Evolutionary conservation across 139 green algal species (phyloP).

Genomic region (Coelastrella sp.): DNA sequence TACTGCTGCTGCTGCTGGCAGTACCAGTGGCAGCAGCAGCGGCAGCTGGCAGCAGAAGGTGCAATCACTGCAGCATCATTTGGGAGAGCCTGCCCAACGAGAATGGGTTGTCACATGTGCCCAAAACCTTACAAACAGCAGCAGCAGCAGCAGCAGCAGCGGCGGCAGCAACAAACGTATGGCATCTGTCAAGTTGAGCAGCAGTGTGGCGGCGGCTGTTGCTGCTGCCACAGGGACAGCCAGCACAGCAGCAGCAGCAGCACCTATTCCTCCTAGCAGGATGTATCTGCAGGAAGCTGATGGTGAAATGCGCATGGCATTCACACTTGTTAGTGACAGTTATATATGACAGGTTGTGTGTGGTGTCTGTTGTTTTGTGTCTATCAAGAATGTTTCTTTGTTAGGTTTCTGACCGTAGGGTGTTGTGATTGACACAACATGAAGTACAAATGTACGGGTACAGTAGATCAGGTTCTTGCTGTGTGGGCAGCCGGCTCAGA

Average conservation of each 20-base stretch:
- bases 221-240: not conserved
- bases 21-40: not conserved
- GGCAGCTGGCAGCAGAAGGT: not conserved
- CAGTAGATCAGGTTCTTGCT: not conserved
- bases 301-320: constrained; percentile 43
- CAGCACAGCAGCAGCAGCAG: not conserved
- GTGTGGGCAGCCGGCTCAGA: not conserved
- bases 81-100: constrained; percentile 18
- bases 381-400: too few relatives aligned
- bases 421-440: too few relatives aligned
- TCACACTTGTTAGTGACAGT: constrained; percentile 16
- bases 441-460: too few relatives aligned
- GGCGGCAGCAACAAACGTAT: not conserved
- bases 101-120: constrained; percentile 43
- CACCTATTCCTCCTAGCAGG: constrained; percentile 21
- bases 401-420: too few relatives aligned
- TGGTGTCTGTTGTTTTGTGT: too few relatives aligned
- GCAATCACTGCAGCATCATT: not conserved
- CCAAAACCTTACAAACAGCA: not conserved
- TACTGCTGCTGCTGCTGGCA: not conserved
- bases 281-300: constrained; percentile 48
- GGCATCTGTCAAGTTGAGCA: not conserved
- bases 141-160: not conserved
- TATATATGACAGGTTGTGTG: too few relatives aligned
- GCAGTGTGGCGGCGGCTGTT: constrained; percentile 20